Evolutionary conservation across 129 eudicot species (phyloP), one percentile per base, ranked within the genome.

Genomic region (Lonicera japonica): DNA sequence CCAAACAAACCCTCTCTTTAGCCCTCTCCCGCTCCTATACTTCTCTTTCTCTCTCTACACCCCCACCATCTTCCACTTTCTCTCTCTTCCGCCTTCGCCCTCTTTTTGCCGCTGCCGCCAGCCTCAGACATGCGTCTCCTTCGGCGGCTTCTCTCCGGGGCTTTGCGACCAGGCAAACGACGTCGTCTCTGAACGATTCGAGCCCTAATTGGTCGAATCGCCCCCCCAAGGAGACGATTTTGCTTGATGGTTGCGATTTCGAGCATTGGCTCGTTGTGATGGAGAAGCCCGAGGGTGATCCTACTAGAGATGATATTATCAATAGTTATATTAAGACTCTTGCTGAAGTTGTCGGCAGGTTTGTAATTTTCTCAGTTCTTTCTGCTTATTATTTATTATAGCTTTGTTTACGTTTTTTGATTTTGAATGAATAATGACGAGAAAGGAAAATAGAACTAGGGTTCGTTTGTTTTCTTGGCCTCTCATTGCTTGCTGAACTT

Each of bases 201-300:
- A 87, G 72, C 79, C 97, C 97, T 70, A 90, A 90, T 39, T 90
- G 89, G 88, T 81, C 95, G 4, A 91, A 91, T 29, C 86, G 95
- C 0, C 97, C 97, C 5, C 97, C 97, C 0, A 91, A 84, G 72
- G 97, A 91, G 83, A 91, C 97, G 60, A 91, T 87, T 13, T 55
- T 91, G 70, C 90, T 91, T 18, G 95, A 87, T 22, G 98, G 98
- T 4, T 87, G 96, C 50, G 98, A 92, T 74, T 92, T 92, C 22
- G 96, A 92, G 67, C 98, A 92, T 61, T 92, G 98, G 98, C 88
- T 92, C 38, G 86, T 92, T 15, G 96, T 87, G 1, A 25, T 85
- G 67, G 95, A 92, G 61, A 76, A 74, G 55, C 98, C 98, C 3
- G 86, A 85, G 53, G 96, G 87, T 0, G 80, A 87, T 5, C 72